These are phyloP conservation scores for Paracoccidioides lutzii DNA, from an alignment of 2,329 filamentous ascomycete genomes.

Conservation along the genomic window DNA sequence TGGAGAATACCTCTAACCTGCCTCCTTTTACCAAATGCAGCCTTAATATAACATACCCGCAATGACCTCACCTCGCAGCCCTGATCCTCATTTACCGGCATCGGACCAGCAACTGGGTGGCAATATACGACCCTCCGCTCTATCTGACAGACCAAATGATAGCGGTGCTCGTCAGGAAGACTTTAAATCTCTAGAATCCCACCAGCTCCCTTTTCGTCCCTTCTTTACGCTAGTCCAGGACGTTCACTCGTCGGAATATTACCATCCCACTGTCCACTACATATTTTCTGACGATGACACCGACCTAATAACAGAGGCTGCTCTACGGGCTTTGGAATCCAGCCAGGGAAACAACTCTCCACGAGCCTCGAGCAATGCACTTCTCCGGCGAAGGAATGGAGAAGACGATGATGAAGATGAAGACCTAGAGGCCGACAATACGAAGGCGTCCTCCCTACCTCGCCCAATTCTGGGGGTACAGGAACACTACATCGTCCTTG, in stretches of 20 bases:
- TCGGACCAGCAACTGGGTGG: background rate
- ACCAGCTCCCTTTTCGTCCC: constrained; percentile 50
- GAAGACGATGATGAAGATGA: background rate
- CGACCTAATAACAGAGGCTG: constrained; percentile 57
- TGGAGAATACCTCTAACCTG: too few relatives aligned
- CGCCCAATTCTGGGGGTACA: constrained; percentile 34
- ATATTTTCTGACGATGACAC: constrained; percentile 87
- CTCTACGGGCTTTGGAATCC: constrained; percentile 41
- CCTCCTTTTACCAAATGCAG: background rate
- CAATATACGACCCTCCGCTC: background rate
- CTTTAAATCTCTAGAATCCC: constrained; percentile 3
- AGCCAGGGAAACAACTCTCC: constrained; percentile 24
- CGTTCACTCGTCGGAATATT: constrained; percentile 54
- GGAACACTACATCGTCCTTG: constrained; percentile 46
- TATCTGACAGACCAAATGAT: background rate
- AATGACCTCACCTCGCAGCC: background rate
- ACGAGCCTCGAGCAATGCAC: constrained; percentile 11
- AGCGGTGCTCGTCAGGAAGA: constrained; percentile 5
- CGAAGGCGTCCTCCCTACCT: constrained; percentile 30
- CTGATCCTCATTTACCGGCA: background rate
- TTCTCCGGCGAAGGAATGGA: constrained; percentile 5
- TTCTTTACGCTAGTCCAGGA: constrained; percentile 82
- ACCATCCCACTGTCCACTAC: constrained; percentile 82
- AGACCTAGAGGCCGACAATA: constrained; percentile 1
- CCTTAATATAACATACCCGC: background rate